These are phyloP conservation scores for Daldinia vernicosa DNA, from an alignment of 495 filamentous ascomycete genomes.

Conservation along the genomic window DNA sequence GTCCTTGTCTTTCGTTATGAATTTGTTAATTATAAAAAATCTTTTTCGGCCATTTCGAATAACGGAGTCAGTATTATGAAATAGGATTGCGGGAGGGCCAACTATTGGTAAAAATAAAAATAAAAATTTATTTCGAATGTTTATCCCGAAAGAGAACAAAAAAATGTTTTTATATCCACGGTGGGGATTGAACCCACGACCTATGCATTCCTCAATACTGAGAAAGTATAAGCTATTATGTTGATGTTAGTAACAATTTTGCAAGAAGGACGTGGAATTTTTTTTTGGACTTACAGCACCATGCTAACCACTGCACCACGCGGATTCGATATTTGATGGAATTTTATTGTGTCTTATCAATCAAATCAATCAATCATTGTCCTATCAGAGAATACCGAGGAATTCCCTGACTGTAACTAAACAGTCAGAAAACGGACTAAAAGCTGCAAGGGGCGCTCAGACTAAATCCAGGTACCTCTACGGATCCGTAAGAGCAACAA, in stretches of 20 bases:
- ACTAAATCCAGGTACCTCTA: not conserved
- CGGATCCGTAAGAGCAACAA: too few relatives aligned
- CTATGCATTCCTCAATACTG: conserved; percentile 10
- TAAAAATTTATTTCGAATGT: too few relatives aligned
- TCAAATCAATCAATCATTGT: not conserved
- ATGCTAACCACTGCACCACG: conserved; percentile 18
- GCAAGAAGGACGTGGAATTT: not conserved
- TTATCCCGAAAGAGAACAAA: not conserved
- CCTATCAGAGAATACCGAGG: not conserved
- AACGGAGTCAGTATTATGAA: too few relatives aligned
- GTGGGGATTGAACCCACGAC: conserved; percentile 18
- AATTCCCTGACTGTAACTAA: not conserved
- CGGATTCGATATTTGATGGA: not conserved
- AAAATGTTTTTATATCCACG: conserved; percentile 7
- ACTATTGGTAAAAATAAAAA: too few relatives aligned
- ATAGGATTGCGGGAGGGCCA: too few relatives aligned
- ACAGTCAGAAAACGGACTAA: not conserved
- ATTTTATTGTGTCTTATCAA: not conserved
- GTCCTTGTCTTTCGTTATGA: too few relatives aligned
- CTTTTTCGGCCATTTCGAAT: too few relatives aligned
- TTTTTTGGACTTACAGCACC: conserved; percentile 1
- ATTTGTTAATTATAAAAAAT: too few relatives aligned
- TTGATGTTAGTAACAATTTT: not conserved
- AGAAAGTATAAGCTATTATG: conserved; percentile 9
- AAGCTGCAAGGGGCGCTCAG: not conserved